Percentiles rank a stretch among this genome's conserved stretches.
These are phyloP conservation scores for Claviceps capensis DNA, from an alignment of 2,329 filamentous ascomycete species.

Conservation along the genomic window DNA sequence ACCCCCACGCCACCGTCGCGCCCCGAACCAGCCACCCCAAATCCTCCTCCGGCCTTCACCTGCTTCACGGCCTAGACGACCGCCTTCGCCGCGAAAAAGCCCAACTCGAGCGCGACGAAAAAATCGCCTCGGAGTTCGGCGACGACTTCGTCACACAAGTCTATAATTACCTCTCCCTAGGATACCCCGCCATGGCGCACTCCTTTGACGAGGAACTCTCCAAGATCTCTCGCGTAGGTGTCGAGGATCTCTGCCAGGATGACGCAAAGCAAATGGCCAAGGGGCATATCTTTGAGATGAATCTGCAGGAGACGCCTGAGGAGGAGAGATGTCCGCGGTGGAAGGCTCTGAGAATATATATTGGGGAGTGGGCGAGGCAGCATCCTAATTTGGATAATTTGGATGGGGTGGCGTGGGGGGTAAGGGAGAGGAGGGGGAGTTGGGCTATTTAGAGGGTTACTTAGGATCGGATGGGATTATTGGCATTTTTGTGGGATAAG, in stretches of 20 bases:
- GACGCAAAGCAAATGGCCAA: slow-evolving; percentile 49
- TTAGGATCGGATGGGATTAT: too few species aligned
- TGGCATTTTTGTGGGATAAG: too few species aligned
- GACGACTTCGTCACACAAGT: slow-evolving; percentile 87
- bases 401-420: slow-evolving; percentile 51
- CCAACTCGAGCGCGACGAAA: slow-evolving; percentile 35
- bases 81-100: slow-evolving; percentile 35
- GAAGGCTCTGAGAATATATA: slow-evolving; percentile 72
- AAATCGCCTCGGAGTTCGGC: slow-evolving; percentile 54
- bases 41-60: slow-evolving; percentile 24
- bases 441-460: slow-evolving; percentile 46
- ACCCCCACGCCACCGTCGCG: slow-evolving; percentile 12
- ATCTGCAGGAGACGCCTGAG: slow-evolving; percentile 25
- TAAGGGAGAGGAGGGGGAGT: slow-evolving; percentile 52
- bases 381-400: slow-evolving; percentile 58
- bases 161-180: slow-evolving; percentile 90
- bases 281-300: slow-evolving; percentile 58
- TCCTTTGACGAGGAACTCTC: slow-evolving; percentile 75
- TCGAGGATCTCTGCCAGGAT: slow-evolving; percentile 57
- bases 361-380: slow-evolving; percentile 80
- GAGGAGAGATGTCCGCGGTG: slow-evolving; percentile 55
- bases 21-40: slow-evolving; percentile 21
- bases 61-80: slow-evolving; percentile 38
- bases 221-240: slow-evolving; percentile 59
- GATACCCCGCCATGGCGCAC: slow-evolving; percentile 75